Evolutionary conservation across 1,284 basidiomycete genomes (phyloP), one percentile per base, ranked within the genome.

Genomic region (Austroboletus novae-zelandiae): DNA sequence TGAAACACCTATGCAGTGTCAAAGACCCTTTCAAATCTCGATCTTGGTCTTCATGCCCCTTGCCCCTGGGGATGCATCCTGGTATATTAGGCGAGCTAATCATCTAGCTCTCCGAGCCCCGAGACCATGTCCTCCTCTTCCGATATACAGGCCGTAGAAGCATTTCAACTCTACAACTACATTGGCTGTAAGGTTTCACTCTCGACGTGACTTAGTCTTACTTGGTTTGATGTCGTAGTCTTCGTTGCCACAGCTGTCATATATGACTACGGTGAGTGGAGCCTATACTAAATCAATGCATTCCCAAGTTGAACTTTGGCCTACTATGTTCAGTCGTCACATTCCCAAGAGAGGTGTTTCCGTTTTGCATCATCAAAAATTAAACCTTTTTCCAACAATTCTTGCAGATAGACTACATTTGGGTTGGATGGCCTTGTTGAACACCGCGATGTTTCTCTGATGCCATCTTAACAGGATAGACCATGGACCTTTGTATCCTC

Each of bases 211-310:
- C 40, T 18, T 37, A 6, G 34, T 45, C 44, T 59, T 15, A 57
- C 1, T 27, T 27, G 25, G 32, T 13, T 42, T 1, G 9, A 39
- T 7, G 17, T 40, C 31, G 17, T 37, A 64, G 59, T 61, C 5
- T 41, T 37, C 18, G 35, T 51, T 18, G 27, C 25, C 15, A 37
- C 54, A 0, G 61, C 40, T 4, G 32, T 58, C 32, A 1, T n/a
- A 25, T 60, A 64, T 43, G 59, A 64, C 30, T 64, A 61, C 37
- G 9, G 59, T 62, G 43, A 52, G 60, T 45, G 15, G 9, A 17
- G 5, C n/a, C 25, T 20, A 15, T 27, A 27, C 8, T 27, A 11
- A 13, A 10, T 31, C 18, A 3, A 31, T n/a, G 5, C 8, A 10
- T 45, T 17, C 10, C 6, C 43, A 37, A 20, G n/a, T 39, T 9